Evolutionary conservation across 176 grass and related monocot genomes (phyloP).

Genomic region (Oropetium thomaeum): DNA sequence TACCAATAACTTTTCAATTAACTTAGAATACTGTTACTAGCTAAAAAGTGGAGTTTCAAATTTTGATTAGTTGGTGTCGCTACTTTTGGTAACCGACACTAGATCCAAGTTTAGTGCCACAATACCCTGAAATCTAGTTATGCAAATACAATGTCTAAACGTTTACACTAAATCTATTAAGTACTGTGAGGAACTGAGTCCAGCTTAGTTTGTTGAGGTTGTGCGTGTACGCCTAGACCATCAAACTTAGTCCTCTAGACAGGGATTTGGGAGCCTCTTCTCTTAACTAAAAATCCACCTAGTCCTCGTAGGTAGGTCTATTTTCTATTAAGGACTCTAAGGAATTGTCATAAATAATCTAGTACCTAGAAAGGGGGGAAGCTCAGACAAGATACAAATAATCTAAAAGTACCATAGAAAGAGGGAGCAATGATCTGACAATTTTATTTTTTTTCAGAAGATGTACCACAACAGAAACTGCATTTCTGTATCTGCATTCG

Average conservation of each 20-base stretch:
- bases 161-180: conserved; percentile 3
- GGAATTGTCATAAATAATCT: neutral
- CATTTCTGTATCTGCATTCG: neutral
- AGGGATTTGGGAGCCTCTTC: too few relatives aligned
- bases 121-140: conserved; percentile 9
- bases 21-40: neutral
- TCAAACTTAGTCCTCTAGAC: too few relatives aligned
- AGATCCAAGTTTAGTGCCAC: neutral
- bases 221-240: too few relatives aligned
- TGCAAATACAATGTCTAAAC: neutral
- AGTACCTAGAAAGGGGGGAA: neutral
- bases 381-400: neutral
- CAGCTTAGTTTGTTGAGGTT: too few relatives aligned
- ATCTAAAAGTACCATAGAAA: too few relatives aligned
- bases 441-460: neutral
- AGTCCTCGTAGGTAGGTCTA: too few relatives aligned
- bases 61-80: neutral
- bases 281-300: too few relatives aligned
- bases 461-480: conserved; percentile 4
- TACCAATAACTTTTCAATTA: neutral
- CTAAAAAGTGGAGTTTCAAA: neutral
- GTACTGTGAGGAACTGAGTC: neutral
- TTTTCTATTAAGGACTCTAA: neutral
- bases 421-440: neutral
- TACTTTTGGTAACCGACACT: neutral